phyloP scores from a whole-genome alignment of 371 early-diverging fungal genomes.

The Lichtheimia corymbifera region DNA sequence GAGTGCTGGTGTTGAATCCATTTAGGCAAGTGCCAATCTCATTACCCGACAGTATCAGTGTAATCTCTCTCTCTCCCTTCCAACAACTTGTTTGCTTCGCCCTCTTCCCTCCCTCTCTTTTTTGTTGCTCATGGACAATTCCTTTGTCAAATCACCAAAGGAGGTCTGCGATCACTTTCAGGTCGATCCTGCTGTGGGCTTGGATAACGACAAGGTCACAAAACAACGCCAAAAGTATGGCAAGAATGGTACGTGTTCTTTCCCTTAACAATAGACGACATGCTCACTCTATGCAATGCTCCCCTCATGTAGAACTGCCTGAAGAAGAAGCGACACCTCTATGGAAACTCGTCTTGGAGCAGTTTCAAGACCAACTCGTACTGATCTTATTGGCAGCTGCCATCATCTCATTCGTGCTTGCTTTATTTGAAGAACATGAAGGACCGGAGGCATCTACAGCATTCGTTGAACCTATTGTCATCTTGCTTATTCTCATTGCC shows the following conservation, averaged over 20 bases:
- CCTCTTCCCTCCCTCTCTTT: conserved; percentile 8
- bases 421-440: conserved; percentile 80
- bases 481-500: conserved; percentile 93
- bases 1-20: background rate
- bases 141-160: conserved; percentile 63
- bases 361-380: conserved; percentile 97
- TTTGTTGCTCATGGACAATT: conserved; percentile 58
- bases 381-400: conserved; percentile 92
- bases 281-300: background rate
- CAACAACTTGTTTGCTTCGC: background rate
- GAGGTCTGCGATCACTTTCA: conserved; percentile 69
- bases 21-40: background rate
- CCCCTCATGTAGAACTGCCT: conserved; percentile 60
- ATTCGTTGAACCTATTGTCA: conserved; percentile 97
- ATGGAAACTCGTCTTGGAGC: conserved; percentile 91
- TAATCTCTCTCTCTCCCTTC: background rate
- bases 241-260: conserved; percentile 64
- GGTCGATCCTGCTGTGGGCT: conserved; percentile 61
- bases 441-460: conserved; percentile 67
- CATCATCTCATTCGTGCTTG: conserved; percentile 89
- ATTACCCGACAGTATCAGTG: background rate
- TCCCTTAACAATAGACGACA: background rate
- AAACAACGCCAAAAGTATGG: conserved; percentile 64
- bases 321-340: conserved; percentile 88
- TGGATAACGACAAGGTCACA: conserved; percentile 61